phyloP scores from a whole-genome alignment of 2,329 filamentous ascomycete genomes.

The Aspergillus ochraceoroseus region DNA sequence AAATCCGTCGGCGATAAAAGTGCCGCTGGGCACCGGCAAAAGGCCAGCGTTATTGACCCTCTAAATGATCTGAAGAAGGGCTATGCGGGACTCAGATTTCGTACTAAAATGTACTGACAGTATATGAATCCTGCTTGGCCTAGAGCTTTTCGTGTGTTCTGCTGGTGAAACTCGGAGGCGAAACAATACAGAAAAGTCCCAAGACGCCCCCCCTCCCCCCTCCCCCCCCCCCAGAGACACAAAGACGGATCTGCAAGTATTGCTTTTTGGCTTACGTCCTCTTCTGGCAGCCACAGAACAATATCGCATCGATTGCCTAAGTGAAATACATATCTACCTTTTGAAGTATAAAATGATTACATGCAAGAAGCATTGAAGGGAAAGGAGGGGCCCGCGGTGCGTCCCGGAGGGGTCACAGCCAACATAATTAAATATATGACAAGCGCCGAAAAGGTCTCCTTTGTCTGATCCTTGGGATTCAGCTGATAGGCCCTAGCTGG shows the following conservation, averaged over 20 bases:
- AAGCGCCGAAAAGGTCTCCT: slow-evolving; percentile 7
- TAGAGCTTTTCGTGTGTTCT: slow-evolving; percentile 17
- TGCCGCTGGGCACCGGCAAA: slow-evolving; percentile 23
- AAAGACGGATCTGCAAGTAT: slow-evolving; percentile 8
- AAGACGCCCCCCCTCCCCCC: too few relatives aligned
- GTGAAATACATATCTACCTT: slow-evolving; percentile 14
- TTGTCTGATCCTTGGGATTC: background rate
- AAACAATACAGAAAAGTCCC: slow-evolving; percentile 13
- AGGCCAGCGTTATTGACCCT: slow-evolving; percentile 22
- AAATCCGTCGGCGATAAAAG: slow-evolving; percentile 17
- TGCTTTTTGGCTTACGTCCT: slow-evolving; percentile 2
- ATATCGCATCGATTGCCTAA: background rate
- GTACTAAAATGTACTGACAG: slow-evolving; percentile 29
- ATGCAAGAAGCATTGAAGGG: slow-evolving; percentile 14
- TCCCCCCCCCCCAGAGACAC: slow-evolving; percentile 8
- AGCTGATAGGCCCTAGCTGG: background rate
- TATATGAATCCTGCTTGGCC: slow-evolving; percentile 20
- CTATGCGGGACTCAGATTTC: slow-evolving; percentile 28
- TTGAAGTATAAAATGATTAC: slow-evolving; percentile 13
- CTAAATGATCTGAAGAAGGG: slow-evolving; percentile 23
- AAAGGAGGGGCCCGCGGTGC: slow-evolving; percentile 22
- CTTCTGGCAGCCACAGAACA: background rate
- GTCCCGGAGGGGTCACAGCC: slow-evolving; percentile 20
- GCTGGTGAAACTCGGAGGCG: slow-evolving; percentile 14
- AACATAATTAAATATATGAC: slow-evolving; percentile 14